Evolutionary conservation across 441 rosid species (phyloP).

Genomic region (Corymbia citriodora): DNA sequence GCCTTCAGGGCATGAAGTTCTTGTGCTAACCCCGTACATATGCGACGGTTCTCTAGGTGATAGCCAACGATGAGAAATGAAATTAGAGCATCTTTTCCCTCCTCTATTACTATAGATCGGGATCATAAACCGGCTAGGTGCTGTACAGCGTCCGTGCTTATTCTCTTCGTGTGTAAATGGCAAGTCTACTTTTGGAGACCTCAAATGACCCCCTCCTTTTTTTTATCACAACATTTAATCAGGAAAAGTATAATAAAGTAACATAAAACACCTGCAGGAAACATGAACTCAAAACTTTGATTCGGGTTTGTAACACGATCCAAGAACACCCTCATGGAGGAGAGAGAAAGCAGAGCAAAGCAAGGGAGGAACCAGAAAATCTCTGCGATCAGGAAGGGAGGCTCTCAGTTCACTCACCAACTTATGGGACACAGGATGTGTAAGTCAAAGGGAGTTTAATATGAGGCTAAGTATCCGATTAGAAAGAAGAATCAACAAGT

Average conservation of each 20-base stretch:
- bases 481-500: not conserved
- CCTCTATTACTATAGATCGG: not conserved
- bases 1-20: not conserved
- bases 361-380: not conserved
- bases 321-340: not conserved
- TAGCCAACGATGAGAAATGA: not conserved
- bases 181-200: not conserved
- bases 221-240: not conserved
- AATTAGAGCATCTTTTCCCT: not conserved
- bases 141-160: not conserved
- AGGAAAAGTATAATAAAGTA: not conserved
- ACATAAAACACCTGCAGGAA: not conserved
- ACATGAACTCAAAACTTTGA: not conserved
- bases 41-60: not conserved
- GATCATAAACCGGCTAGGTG: no score
- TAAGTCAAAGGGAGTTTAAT: not conserved
- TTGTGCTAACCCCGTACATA: not conserved
- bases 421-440: not conserved
- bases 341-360: not conserved
- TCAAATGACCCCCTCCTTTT: not conserved
- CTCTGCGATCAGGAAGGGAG: not conserved
- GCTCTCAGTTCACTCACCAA: not conserved
- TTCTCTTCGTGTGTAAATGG: not conserved
- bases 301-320: not conserved
- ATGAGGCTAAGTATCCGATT: not conserved